These are phyloP conservation scores for Lecanoromycetidae sp. DNA, from an alignment of 2,329 filamentous ascomycete species.

Conservation along the genomic window DNA sequence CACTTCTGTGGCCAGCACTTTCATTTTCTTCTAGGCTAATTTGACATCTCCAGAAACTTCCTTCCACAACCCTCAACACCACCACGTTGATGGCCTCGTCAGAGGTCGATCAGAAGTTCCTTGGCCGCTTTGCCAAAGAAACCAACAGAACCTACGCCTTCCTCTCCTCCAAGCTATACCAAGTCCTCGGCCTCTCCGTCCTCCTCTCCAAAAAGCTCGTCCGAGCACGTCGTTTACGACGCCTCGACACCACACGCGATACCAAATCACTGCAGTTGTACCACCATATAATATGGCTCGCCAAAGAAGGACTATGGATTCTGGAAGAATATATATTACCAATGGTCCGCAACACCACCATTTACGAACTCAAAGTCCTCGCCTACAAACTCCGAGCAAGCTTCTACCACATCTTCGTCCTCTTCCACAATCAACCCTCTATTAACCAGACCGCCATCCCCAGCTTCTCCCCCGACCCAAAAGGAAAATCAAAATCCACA, in stretches of 20 bases:
- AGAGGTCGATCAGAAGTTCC: conserved; percentile 93
- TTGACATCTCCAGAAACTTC: conserved; percentile 14
- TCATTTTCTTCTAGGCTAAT: conserved; percentile 4
- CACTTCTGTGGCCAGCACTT: too few species aligned
- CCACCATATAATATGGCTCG: conserved; percentile 88
- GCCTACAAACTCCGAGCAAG: conserved; percentile 85
- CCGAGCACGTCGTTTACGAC: conserved; percentile 68
- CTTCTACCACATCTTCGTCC: conserved; percentile 91
- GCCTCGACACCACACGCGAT: conserved; percentile 64
- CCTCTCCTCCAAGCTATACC: conserved; percentile 72
- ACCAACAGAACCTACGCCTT: conserved; percentile 67
- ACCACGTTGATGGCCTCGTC: conserved; percentile 68
- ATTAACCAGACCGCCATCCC: conserved; percentile 51
- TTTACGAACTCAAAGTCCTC: conserved; percentile 68
- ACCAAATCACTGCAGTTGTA: conserved; percentile 74
- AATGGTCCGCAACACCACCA: conserved; percentile 58
- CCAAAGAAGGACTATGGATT: conserved; percentile 78
- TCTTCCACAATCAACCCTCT: conserved; percentile 84
- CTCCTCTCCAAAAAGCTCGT: conserved; percentile 75
- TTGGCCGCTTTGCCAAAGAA: conserved; percentile 73
- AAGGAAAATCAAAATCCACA: conserved; percentile 22
- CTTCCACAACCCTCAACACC: conserved; percentile 5
- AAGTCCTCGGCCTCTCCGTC: conserved; percentile 80
- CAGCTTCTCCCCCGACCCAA: conserved; percentile 24
- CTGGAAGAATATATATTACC: conserved; percentile 78